Base-by-base conservation (phyloP, 345 rosid species). In the Atalantia buxifolia region DNA sequence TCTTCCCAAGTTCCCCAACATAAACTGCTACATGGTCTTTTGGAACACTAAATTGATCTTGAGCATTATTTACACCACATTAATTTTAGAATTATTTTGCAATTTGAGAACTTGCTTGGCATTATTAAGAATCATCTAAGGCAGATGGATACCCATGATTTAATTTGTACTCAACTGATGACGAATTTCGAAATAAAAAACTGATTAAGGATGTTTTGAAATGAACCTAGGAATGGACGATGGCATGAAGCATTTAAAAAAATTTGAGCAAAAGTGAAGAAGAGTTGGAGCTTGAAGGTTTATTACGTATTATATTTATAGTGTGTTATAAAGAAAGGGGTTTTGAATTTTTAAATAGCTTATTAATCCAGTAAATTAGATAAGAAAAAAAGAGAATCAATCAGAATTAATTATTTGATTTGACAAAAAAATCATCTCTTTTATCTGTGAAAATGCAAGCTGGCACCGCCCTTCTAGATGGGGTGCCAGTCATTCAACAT, bases 21-120 rank as follows among this genome's bases (percentile, higher is more conserved):
- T 84, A 86, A 50, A 86, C 83, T 1, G 82, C 85, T 62, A 77
- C 30, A 33, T 83, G 79, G 24, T 85, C 90, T 67, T 85, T 88
- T 1, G 83, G 90, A 2, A 86, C 77, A 42, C 16, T 1, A 42
- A 10, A 42, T 0, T 42, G 4, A 42, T 42, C 12, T 42, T 42
- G 2, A 42, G 48, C 48, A 42, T 42, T 42, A 10, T 28, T 31
- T 33, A 86, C 76, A 0, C 4, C 48, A 42, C 48, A 12, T 42
- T 2, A 3, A 42, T 42, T 42, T 42, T 42, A 42, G 48, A 2
- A 42, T 42, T 42, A 42, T 30, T 33, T 35, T 40, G 48, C 13
- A 40, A 40, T 40, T 40, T 40, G 13, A 10, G 48, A 40, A 40
- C 48, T 10, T 42, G 16, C 50, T 42, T 10, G 16, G 16, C 50